A percentile compares a stretch with the other conserved stretches of the same genome.
Evolutionary conservation across 352 stramenopile genomes (phyloP).

Genomic region (Pythium brassicae): DNA sequence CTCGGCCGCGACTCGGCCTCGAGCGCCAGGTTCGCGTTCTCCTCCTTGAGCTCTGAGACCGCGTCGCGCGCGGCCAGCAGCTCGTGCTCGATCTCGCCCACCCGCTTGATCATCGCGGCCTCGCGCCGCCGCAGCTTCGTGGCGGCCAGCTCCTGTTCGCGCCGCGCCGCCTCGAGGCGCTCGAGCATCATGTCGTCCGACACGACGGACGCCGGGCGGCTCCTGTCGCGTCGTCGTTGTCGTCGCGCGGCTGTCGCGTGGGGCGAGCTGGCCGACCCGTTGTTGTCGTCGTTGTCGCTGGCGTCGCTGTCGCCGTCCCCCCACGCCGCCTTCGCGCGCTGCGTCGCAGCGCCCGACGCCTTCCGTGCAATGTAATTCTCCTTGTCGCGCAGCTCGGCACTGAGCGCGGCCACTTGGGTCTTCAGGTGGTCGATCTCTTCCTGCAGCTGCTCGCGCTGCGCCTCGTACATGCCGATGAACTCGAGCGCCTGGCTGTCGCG

Average conservation of each 20-base stretch:
- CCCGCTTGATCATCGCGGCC: slow-evolving; percentile 71
- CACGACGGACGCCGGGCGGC: slow-evolving; percentile 17
- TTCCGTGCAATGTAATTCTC: slow-evolving; percentile 63
- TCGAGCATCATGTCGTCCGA: slow-evolving; percentile 74
- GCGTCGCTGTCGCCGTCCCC: slow-evolving; percentile 17
- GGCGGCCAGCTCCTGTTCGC: slow-evolving; percentile 69
- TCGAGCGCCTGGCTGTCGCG: slow-evolving; percentile 69
- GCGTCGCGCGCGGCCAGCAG: slow-evolving; percentile 51
- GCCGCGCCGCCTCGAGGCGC: slow-evolving; percentile 61
- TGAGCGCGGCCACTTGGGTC: slow-evolving; percentile 51
- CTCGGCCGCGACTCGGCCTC: slow-evolving; percentile 76
- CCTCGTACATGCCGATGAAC: slow-evolving; percentile 64
- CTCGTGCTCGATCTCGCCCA: slow-evolving; percentile 71
- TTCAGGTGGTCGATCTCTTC: slow-evolving; percentile 70
- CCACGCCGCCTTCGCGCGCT: slow-evolving; percentile 11
- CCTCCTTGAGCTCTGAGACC: slow-evolving; percentile 71
- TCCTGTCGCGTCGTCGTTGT: neutral
- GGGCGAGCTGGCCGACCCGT: neutral
- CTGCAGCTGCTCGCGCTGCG: slow-evolving; percentile 64
- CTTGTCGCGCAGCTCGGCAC: slow-evolving; percentile 73
- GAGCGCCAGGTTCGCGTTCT: slow-evolving; percentile 73
- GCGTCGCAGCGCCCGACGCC: neutral
- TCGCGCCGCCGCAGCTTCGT: slow-evolving; percentile 60
- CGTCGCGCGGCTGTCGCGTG: neutral
- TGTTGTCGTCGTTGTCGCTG: slow-evolving; percentile 8